phyloP scores from a whole-genome alignment of 306 rosid genomes.

The Fagus crenata region DNA sequence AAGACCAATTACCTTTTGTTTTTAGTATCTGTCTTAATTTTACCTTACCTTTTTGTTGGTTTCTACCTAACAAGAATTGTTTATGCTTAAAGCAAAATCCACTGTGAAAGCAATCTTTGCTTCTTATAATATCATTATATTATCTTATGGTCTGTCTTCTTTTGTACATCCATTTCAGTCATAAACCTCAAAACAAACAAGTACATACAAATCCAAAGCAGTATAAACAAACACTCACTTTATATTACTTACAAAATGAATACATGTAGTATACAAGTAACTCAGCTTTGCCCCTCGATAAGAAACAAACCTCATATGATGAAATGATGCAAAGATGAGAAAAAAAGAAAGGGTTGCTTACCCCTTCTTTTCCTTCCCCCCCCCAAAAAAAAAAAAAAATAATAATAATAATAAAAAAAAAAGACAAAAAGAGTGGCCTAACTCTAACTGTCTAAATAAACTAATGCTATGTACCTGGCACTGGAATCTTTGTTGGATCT shows the following conservation, averaged over 20 bases:
- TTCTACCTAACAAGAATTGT: constrained; percentile 36
- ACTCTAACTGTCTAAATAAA: constrained; percentile 51
- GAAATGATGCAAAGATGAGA: constrained; percentile 46
- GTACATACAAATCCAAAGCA: constrained; percentile 9
- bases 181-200: constrained; percentile 10
- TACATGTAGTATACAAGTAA: constrained; percentile 72
- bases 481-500: constrained; percentile 61
- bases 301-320: constrained; percentile 67
- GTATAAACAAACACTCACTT: constrained; percentile 68
- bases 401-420: too few species aligned
- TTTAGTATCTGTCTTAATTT: constrained; percentile 22
- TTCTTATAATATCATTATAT: not conserved
- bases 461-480: constrained; percentile 69
- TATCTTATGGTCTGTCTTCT: not conserved
- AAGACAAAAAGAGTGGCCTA: constrained; percentile 50
- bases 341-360: constrained; percentile 51
- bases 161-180: constrained; percentile 10
- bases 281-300: constrained; percentile 47
- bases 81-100: constrained; percentile 49
- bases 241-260: constrained; percentile 65
- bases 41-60: constrained; percentile 25
- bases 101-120: constrained; percentile 29
- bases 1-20: constrained; percentile 19
- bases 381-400: constrained; percentile 26
- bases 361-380: constrained; percentile 46